Evolutionary conservation across 495 filamentous ascomycete genomes (phyloP), one percentile per base, ranked within the genome.

Genomic region (Penicillium nucicola): DNA sequence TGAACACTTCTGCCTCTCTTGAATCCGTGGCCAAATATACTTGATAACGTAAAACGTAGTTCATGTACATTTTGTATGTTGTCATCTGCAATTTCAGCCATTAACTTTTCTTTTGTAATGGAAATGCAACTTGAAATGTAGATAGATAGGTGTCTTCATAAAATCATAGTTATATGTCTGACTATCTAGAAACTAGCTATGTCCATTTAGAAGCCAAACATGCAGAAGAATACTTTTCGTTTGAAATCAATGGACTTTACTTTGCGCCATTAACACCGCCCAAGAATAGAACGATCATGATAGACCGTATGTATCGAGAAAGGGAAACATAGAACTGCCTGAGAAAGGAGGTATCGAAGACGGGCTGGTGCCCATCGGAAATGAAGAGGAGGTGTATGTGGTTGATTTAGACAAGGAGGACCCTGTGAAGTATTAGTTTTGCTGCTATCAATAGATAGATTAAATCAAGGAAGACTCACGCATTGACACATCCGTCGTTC

Each of bases 401-500:
- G 48, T 55, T n/a, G 40, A 41, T 57, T 48, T 65, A 65, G 41
- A 65, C 62, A 37, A 65, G 62, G 25, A 65, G 62, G 23, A 65
- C 62, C 31, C 56, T 59, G 14, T 25, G 15, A 9, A 8, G 8
- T 18, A 43, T 58, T 51, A 55, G 52, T 44, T 35, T 43, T n/a
- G n/a, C 9, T 28, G 11, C 15, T n/a, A 5, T 1, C n/a, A 32
- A 30, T 31, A 14, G 9, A 13, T 1, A 14, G n/a, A 15, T 11
- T 1, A 3, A 20, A n/a, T 20, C 1, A 41, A 10, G 15, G 17
- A 17, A 4, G 42, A 66, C 68, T 54, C 62, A 75, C 71, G 86
- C 86, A 73, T 91, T 89, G 10, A 89, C 72, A 65, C 84, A 88
- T n/a, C 86, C 86, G 59, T 89, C 86, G 52, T 86, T 88, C 70